phyloP scores from a whole-genome alignment of 805 yeast genomes.

The Sungouiozyma ichnusensis region DNA sequence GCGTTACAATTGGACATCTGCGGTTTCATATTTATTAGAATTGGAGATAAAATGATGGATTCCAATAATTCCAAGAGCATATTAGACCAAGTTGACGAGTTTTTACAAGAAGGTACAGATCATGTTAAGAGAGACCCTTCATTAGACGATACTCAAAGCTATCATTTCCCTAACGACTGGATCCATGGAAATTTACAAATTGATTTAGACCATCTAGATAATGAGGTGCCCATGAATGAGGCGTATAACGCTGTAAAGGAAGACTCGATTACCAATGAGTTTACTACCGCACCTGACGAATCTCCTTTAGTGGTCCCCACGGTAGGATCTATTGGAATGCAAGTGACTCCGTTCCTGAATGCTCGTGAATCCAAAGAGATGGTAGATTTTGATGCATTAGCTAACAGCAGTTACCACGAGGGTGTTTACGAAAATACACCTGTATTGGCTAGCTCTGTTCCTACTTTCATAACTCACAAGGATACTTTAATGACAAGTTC shows the following conservation, averaged over 20 bases:
- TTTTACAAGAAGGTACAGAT: conserved; percentile 8
- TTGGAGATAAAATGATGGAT: conserved; percentile 3
- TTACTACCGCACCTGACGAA: conserved; percentile 4
- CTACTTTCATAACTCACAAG: not conserved
- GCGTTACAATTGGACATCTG: no score
- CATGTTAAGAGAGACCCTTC: not conserved
- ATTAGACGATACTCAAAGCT: not conserved
- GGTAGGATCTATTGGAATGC: conserved; percentile 2
- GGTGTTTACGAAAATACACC: conserved; percentile 3
- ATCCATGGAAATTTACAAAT: conserved; percentile 6
- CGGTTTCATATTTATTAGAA: no score
- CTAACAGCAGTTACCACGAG: not conserved
- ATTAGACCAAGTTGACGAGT: conserved; percentile 23
- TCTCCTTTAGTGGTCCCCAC: not conserved
- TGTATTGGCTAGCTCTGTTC: not conserved
- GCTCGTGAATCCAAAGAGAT: conserved; percentile 1
- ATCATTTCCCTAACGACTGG: conserved; percentile 3
- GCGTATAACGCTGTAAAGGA: not conserved
- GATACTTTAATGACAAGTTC: not conserved
- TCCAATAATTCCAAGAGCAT: conserved; percentile 17
- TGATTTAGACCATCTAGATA: conserved; percentile 7
- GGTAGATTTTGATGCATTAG: not conserved
- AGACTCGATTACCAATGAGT: not conserved
- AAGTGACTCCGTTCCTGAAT: conserved; percentile 9
- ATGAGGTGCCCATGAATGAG: not conserved